Evolutionary conservation across 768 basidiomycete genomes (phyloP).

Genomic region (Rhodosporidiobolus odoratus): DNA sequence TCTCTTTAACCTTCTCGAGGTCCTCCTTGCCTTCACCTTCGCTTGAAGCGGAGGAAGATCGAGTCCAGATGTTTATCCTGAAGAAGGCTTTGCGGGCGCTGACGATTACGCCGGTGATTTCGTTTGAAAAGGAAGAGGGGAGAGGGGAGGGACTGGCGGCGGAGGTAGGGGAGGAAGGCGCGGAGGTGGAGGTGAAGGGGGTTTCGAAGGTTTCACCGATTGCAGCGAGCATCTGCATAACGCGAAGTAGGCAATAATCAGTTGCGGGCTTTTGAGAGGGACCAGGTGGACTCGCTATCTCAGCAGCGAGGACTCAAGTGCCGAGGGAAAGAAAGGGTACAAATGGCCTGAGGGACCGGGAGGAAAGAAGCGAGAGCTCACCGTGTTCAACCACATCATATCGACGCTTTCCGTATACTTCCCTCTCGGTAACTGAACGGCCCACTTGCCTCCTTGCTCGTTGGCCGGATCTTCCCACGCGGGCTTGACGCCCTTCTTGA

Average conservation of each 20-base stretch:
- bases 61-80: conserved; percentile 96
- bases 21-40: neutral
- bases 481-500: conserved; percentile 64
- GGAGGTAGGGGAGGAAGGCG: conserved; percentile 72
- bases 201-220: conserved; percentile 99
- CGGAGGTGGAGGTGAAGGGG: conserved; percentile 82
- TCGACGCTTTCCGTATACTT: conserved; percentile 81
- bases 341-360: neutral
- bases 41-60: conserved; percentile 59
- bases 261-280: neutral
- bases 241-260: neutral
- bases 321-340: conserved; percentile 35
- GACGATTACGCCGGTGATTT: conserved; percentile 83
- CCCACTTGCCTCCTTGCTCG: conserved; percentile 97
- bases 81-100: conserved; percentile 92
- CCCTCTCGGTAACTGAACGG: conserved; percentile 91
- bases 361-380: conserved; percentile 45
- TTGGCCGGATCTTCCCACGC: conserved; percentile 60
- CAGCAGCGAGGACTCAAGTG: neutral
- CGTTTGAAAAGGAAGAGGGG: conserved; percentile 54
- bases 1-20: conserved; percentile 41
- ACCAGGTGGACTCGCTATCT: neutral
- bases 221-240: conserved; percentile 89
- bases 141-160: conserved; percentile 50
- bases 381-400: conserved; percentile 97